A percentile compares a stretch with the other conserved stretches of the same genome.
These are phyloP conservation scores for Umbelopsis vinacea DNA, from an alignment of 192 early-diverging fungal species.

Conservation along the genomic window DNA sequence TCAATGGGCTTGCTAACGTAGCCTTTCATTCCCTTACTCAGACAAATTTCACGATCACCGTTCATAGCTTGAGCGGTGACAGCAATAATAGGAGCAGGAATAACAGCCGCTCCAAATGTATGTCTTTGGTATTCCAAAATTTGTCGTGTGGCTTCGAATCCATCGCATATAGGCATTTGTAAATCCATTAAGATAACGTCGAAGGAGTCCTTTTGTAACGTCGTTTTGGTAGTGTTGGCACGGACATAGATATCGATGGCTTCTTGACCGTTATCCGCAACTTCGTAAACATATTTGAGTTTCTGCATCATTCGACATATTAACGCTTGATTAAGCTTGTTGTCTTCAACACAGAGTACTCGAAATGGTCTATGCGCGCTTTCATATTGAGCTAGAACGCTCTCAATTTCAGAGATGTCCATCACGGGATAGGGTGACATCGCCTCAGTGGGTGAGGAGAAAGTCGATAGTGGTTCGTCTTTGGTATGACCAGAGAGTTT, in stretches of 20 bases:
- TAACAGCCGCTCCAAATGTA: slow-evolving; percentile 14
- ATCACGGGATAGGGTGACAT: background rate
- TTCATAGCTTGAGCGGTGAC: slow-evolving; percentile 78
- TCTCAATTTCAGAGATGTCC: background rate
- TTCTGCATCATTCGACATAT: slow-evolving; percentile 74
- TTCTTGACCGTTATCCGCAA: slow-evolving; percentile 80
- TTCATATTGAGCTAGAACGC: slow-evolving; percentile 52
- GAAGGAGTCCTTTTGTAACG: slow-evolving; percentile 35
- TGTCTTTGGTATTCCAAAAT: slow-evolving; percentile 74
- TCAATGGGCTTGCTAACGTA: slow-evolving; percentile 13
- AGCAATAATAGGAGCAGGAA: slow-evolving; percentile 64
- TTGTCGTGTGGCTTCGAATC: slow-evolving; percentile 84
- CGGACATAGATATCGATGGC: slow-evolving; percentile 72
- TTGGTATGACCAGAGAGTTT: slow-evolving; percentile 47
- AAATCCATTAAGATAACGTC: slow-evolving; percentile 87
- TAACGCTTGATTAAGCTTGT: slow-evolving; percentile 85
- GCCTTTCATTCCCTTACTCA: slow-evolving; percentile 63
- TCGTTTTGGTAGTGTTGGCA: slow-evolving; percentile 33
- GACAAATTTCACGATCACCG: slow-evolving; percentile 75
- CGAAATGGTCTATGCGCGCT: slow-evolving; percentile 63
- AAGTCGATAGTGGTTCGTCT: background rate
- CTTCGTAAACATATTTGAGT: slow-evolving; percentile 75
- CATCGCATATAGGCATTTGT: slow-evolving; percentile 89
- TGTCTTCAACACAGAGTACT: slow-evolving; percentile 85
- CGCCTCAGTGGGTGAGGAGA: background rate